A percentile compares a stretch with the other conserved stretches of the same genome.
These are phyloP conservation scores for Chlorella sp. DNA, from an alignment of 139 green algal species.

Conservation along the genomic window DNA sequence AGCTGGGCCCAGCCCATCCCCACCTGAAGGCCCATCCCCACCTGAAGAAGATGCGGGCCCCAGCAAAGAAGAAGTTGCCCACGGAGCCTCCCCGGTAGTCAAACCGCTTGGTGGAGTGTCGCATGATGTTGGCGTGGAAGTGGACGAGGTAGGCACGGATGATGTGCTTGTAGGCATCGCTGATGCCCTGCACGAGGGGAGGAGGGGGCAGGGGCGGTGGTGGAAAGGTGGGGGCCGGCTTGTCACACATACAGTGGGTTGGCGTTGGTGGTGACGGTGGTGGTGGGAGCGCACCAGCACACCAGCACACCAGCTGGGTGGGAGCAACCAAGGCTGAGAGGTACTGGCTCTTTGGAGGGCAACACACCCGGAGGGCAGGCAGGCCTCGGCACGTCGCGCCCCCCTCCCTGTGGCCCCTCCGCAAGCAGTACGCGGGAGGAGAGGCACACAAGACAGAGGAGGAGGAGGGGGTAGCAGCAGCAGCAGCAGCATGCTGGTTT, in stretches of 20 bases:
- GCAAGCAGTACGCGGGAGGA: too few species aligned
- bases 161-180: conserved; percentile 97
- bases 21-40: neutral
- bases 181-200: conserved; percentile 65
- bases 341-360: too few species aligned
- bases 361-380: too few species aligned
- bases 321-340: too few species aligned
- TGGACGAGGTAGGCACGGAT: conserved; percentile 97
- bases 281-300: too few species aligned
- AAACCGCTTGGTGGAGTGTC: conserved; percentile 84
- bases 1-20: neutral
- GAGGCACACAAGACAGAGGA: too few species aligned
- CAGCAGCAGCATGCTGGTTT: neutral
- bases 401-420: too few species aligned
- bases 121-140: conserved; percentile 93
- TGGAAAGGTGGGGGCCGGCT: neutral
- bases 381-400: too few species aligned
- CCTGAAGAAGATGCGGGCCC: conserved; percentile 94
- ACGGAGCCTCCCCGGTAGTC: conserved; percentile 94
- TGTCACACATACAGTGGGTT: neutral
- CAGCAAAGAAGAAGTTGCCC: conserved; percentile 99
- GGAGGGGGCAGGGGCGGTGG: too few species aligned
- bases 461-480: neutral
- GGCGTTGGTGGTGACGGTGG: neutral
- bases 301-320: too few species aligned